phyloP scores from a whole-genome alignment of 2,329 filamentous ascomycete species.

The Paracamarosporium sp. region DNA sequence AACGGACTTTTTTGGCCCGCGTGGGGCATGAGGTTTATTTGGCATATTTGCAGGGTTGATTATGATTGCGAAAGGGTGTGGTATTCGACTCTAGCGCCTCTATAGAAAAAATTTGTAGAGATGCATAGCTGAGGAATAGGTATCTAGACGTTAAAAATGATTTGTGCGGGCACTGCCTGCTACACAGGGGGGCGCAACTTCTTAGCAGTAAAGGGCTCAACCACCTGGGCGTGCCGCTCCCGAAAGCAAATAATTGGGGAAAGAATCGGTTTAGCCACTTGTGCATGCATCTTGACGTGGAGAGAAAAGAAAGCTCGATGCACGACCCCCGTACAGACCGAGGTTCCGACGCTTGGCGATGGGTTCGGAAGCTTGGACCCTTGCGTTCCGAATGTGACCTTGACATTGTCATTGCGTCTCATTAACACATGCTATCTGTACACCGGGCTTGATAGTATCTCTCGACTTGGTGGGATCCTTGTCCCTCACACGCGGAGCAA shows the following conservation, averaged over 20 bases:
- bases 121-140: background rate
- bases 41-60: slow-evolving; percentile 45
- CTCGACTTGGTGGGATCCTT: background rate
- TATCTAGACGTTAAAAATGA: slow-evolving; percentile 1
- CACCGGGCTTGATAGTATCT: background rate
- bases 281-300: background rate
- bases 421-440: background rate
- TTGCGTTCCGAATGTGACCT: slow-evolving; percentile 7
- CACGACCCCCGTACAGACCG: slow-evolving; percentile 2
- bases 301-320: background rate
- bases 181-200: slow-evolving; percentile 19
- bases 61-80: background rate
- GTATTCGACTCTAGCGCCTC: background rate
- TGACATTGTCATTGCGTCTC: background rate
- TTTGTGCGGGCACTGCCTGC: slow-evolving; percentile 14
- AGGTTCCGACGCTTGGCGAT: slow-evolving; percentile 10
- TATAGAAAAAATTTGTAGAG: slow-evolving; percentile 1
- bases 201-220: slow-evolving; percentile 23
- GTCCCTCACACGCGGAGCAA: background rate
- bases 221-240: slow-evolving; percentile 6
- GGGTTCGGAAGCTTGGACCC: slow-evolving; percentile 18
- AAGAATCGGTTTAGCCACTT: background rate
- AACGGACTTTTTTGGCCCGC: slow-evolving; percentile 50
- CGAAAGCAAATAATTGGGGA: background rate
- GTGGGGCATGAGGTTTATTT: slow-evolving; percentile 57